Percentiles rank a stretch among this genome's conserved stretches.
Evolutionary conservation across 495 filamentous ascomycete species (phyloP).

Genomic region (Darksidea phi): DNA sequence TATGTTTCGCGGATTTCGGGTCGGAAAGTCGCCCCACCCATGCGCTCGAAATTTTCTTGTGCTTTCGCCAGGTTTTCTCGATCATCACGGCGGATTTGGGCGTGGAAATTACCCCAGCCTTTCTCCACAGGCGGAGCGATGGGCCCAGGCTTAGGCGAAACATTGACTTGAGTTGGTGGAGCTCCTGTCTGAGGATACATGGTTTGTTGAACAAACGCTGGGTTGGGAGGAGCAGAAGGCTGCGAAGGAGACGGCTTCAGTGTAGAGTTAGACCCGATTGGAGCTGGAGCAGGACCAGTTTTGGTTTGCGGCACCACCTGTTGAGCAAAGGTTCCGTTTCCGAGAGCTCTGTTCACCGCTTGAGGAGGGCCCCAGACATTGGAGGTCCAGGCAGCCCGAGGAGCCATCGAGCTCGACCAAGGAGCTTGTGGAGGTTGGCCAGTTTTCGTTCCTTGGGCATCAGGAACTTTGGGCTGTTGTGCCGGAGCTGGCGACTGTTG

Average conservation of each 20-base stretch:
- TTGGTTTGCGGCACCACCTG: constrained; percentile 23
- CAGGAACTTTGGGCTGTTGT: constrained; percentile 10
- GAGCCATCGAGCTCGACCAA: constrained; percentile 20
- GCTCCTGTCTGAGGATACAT: constrained; percentile 23
- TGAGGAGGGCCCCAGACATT: constrained; percentile 45
- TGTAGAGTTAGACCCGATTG: constrained; percentile 3
- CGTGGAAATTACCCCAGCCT: constrained; percentile 25
- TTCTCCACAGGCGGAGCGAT: constrained; percentile 39
- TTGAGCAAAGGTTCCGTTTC: constrained; percentile 46
- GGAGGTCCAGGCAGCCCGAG: constrained; percentile 19
- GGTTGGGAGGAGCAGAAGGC: constrained; percentile 8
- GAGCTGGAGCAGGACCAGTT: constrained; percentile 8
- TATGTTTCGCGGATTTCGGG: constrained; percentile 27
- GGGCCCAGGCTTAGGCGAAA: constrained; percentile 32
- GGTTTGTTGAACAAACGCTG: constrained; percentile 15
- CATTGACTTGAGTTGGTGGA: constrained; percentile 24
- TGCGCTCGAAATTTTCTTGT: constrained; percentile 15
- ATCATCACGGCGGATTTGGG: constrained; percentile 23
- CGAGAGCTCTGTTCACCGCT: constrained; percentile 36
- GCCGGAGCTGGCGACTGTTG: neutral
- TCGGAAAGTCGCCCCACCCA: constrained; percentile 20
- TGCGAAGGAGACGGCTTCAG: constrained; percentile 14
- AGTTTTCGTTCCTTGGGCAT: constrained; percentile 1
- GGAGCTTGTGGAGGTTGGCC: constrained; percentile 12
- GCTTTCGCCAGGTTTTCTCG: constrained; percentile 5